These are phyloP conservation scores for Pythium apleroticum DNA, from an alignment of 352 stramenopile genomes.

Conservation along the genomic window DNA sequence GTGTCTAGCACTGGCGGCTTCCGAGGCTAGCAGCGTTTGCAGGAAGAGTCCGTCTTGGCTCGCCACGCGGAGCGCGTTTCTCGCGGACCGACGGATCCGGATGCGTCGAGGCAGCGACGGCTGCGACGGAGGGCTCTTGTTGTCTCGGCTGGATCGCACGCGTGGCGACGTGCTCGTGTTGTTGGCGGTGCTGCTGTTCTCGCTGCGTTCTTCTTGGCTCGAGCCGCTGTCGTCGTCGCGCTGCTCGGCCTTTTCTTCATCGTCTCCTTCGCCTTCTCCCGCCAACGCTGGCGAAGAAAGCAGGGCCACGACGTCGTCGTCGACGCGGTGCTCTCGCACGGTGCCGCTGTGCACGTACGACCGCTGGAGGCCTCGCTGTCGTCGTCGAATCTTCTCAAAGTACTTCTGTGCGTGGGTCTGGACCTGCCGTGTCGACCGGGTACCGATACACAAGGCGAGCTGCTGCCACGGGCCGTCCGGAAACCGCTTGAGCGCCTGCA, in stretches of 20 bases:
- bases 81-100: conserved; percentile 17
- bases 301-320: conserved; percentile 24
- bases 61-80: conserved; percentile 15
- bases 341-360: conserved; percentile 11
- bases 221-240: neutral
- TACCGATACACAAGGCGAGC: conserved; percentile 25
- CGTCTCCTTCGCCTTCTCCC: neutral
- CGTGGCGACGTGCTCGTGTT: neutral
- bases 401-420: conserved; percentile 34
- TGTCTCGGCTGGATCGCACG: neutral
- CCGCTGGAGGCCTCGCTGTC: conserved; percentile 21
- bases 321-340: conserved; percentile 24
- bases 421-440: conserved; percentile 25
- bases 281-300: conserved; percentile 9
- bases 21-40: neutral
- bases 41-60: conserved; percentile 13
- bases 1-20: neutral
- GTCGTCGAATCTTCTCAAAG: conserved; percentile 26
- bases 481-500: conserved; percentile 30
- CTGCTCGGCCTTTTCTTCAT: neutral
- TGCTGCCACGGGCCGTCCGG: conserved; percentile 26
- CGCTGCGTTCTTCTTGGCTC: conserved; percentile 1
- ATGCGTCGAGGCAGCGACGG: conserved; percentile 15
- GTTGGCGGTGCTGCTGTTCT: neutral
- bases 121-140: neutral